phyloP scores from a whole-genome alignment of 148 eudicot genomes.

The Drosera capensis region DNA sequence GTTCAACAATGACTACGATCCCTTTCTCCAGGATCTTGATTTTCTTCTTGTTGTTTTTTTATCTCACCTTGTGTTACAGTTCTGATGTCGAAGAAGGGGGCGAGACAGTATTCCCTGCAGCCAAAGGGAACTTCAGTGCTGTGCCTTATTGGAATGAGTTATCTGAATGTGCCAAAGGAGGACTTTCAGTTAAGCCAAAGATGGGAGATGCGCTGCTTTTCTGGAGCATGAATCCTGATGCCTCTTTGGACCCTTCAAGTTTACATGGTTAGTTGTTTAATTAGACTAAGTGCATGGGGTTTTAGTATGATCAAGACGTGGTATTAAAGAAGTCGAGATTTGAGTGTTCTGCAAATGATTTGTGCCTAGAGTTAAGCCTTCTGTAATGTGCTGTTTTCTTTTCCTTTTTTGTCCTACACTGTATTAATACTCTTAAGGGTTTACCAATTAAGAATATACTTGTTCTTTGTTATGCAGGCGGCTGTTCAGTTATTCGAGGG shows the following conservation, averaged over 20 bases:
- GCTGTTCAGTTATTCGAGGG: conserved; percentile 68
- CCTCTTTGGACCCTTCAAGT: conserved; percentile 68
- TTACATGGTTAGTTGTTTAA: conserved; percentile 77
- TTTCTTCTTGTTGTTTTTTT: background rate
- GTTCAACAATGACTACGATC: background rate
- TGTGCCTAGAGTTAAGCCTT: background rate
- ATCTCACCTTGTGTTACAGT: conserved; percentile 19
- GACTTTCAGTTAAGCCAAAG: conserved; percentile 74
- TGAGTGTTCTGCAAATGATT: background rate
- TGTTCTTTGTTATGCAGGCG: conserved; percentile 24
- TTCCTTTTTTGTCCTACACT: background rate
- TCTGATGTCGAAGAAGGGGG: conserved; percentile 98
- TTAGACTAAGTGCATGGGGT: no score
- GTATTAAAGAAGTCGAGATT: background rate
- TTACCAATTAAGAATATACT: background rate
- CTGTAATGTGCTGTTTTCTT: background rate
- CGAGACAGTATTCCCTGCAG: conserved; percentile 84
- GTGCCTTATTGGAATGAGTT: conserved; percentile 87
- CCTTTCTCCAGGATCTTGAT: background rate
- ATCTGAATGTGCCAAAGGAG: conserved; percentile 83
- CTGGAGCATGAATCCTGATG: conserved; percentile 99
- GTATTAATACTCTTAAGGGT: background rate
- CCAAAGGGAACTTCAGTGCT: conserved; percentile 59
- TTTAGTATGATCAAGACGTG: background rate
- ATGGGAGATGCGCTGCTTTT: conserved; percentile 91